Evolutionary conservation across 768 basidiomycete genomes (phyloP).

Genomic region (Trametes meyenii): DNA sequence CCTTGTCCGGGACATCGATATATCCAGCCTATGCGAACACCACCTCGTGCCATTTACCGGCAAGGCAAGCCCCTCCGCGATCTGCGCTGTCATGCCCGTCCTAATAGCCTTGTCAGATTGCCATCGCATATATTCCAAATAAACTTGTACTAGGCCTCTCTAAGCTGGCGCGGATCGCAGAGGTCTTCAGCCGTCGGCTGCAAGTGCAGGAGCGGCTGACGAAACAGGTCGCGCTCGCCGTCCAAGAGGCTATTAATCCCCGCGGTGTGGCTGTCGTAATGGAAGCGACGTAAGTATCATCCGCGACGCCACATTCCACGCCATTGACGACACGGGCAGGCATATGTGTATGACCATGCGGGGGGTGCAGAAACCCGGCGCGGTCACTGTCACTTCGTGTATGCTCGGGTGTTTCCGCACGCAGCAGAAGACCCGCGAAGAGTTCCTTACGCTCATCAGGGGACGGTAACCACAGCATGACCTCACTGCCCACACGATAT

Average conservation of each 20-base stretch:
- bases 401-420: slow-evolving; percentile 99
- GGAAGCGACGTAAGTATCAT: slow-evolving; percentile 87
- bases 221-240: slow-evolving; percentile 96
- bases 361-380: slow-evolving; percentile 97
- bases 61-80: slow-evolving; percentile 60
- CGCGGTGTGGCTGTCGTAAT: slow-evolving; percentile 98
- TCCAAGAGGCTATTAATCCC: slow-evolving; percentile 97
- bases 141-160: slow-evolving; percentile 92
- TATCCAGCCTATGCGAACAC: slow-evolving; percentile 97
- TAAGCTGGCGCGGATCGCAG: slow-evolving; percentile 95
- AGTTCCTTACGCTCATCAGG: slow-evolving; percentile 89
- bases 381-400: slow-evolving; percentile 93
- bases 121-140: slow-evolving; percentile 98
- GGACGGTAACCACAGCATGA: slow-evolving; percentile 25
- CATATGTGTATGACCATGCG: slow-evolving; percentile 99
- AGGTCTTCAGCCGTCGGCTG: slow-evolving; percentile 93
- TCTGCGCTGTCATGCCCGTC: not conserved
- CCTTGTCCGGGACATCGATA: slow-evolving; percentile 94
- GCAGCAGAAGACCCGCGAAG: slow-evolving; percentile 98
- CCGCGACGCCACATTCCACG: slow-evolving; percentile 14
- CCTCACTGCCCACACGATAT: not conserved
- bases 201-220: slow-evolving; percentile 98
- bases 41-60: slow-evolving; percentile 98
- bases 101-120: slow-evolving; percentile 60
- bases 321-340: slow-evolving; percentile 41